phyloP scores from a whole-genome alignment of 1,284 basidiomycete genomes.

The Trichosporon coremiiforme region DNA sequence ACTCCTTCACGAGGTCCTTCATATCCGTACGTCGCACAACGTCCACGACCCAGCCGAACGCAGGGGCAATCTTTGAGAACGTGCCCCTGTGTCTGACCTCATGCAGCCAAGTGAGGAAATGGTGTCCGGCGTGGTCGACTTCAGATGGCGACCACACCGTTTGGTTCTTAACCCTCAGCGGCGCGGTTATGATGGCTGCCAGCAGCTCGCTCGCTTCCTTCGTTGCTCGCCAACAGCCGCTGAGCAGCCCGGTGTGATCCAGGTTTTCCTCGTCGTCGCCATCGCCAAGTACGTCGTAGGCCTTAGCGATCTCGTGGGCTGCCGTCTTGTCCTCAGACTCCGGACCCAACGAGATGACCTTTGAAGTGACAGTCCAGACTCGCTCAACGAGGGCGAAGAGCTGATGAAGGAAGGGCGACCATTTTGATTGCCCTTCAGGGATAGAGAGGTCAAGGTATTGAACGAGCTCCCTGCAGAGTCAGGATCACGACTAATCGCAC shows the following conservation, averaged over 20 bases:
- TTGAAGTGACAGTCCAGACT: slow-evolving; percentile 48
- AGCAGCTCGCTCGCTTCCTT: slow-evolving; percentile 53
- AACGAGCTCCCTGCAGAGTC: slow-evolving; percentile 36
- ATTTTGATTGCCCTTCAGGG: slow-evolving; percentile 26
- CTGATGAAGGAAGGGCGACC: slow-evolving; percentile 38
- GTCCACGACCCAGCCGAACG: slow-evolving; percentile 47
- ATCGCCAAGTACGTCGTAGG: slow-evolving; percentile 46
- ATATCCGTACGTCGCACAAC: slow-evolving; percentile 34
- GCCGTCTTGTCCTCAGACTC: slow-evolving; percentile 33
- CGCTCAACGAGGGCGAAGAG: slow-evolving; percentile 38
- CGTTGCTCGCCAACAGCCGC: slow-evolving; percentile 54
- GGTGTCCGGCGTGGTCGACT: slow-evolving; percentile 40
- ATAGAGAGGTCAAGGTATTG: slow-evolving; percentile 32
- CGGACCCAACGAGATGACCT: slow-evolving; percentile 46
- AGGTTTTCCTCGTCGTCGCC: slow-evolving; percentile 39
- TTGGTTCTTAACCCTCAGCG: slow-evolving; percentile 32
- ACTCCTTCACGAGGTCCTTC: slow-evolving; percentile 36
- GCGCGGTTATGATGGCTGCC: slow-evolving; percentile 38
- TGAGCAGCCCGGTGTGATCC: slow-evolving; percentile 49
- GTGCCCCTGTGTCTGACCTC: slow-evolving; percentile 56
- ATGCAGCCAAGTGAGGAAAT: slow-evolving; percentile 52
- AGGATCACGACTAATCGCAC: not conserved
- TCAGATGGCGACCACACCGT: slow-evolving; percentile 43
- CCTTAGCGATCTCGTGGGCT: slow-evolving; percentile 55
- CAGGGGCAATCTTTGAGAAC: slow-evolving; percentile 50